These are phyloP conservation scores for Catunica adiposa DNA, from an alignment of 2,329 filamentous ascomycete genomes.

Conservation along the genomic window DNA sequence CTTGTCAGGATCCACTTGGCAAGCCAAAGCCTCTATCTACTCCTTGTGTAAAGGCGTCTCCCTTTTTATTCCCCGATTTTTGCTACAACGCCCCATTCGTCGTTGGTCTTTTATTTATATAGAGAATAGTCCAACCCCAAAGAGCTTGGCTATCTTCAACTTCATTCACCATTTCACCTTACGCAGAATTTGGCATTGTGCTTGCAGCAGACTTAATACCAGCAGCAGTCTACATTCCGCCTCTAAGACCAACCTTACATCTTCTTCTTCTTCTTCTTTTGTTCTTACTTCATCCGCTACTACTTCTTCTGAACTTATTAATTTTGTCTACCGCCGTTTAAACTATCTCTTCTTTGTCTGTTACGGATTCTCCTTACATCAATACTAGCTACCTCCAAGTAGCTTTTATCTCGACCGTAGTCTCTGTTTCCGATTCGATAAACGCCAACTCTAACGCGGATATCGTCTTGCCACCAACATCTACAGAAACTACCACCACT, in stretches of 20 bases:
- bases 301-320: not conserved
- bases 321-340: not conserved
- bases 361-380: not conserved
- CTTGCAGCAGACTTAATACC: slow-evolving; percentile 2
- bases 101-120: slow-evolving; percentile 12
- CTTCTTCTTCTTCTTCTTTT: slow-evolving; percentile 2
- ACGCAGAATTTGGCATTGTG: slow-evolving; percentile 9
- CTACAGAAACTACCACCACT: not conserved
- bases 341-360: not conserved
- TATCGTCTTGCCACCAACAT: not conserved
- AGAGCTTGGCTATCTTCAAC: slow-evolving; percentile 4
- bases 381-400: not conserved
- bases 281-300: slow-evolving; percentile 3
- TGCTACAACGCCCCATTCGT: slow-evolving; percentile 2
- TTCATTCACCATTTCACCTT: slow-evolving; percentile 8
- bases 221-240: slow-evolving; percentile 5
- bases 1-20: not conserved
- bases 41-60: not conserved
- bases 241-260: not conserved
- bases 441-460: not conserved
- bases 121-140: slow-evolving; percentile 1
- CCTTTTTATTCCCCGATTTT: slow-evolving; percentile 8
- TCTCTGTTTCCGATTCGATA: not conserved
- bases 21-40: not conserved
- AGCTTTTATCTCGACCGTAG: not conserved